Evolutionary conservation across 139 green algal genomes (phyloP).

Genomic region (Gonium pectorale): DNA sequence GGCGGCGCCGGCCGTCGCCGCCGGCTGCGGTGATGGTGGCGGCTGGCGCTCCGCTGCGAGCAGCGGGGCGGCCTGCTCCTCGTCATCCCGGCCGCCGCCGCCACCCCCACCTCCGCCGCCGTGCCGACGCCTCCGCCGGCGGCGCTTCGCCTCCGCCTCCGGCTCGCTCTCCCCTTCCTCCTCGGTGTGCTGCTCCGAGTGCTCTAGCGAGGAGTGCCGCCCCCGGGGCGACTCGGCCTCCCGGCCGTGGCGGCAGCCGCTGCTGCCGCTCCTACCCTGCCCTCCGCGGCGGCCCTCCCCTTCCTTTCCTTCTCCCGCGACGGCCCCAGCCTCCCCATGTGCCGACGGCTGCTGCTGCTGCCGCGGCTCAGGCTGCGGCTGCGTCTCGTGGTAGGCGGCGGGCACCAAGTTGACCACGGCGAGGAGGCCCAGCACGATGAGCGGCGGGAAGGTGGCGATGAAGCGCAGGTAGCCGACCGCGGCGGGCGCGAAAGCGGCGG

Average conservation of each 20-base stretch:
- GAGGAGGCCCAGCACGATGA: slow-evolving; percentile 41
- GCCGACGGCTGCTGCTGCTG: neutral
- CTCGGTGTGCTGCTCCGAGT: too few relatives aligned
- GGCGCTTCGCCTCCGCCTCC: too few relatives aligned
- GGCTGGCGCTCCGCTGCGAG: neutral
- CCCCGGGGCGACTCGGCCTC: too few relatives aligned
- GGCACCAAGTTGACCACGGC: slow-evolving; percentile 72
- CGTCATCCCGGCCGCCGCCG: too few relatives aligned
- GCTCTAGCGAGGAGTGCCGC: too few relatives aligned
- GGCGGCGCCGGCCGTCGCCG: neutral
- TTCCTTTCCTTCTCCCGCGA: neutral
- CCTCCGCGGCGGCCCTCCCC: too few relatives aligned
- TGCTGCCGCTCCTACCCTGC: neutral
- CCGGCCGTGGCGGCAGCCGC: neutral
- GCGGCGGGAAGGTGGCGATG: slow-evolving; percentile 58
- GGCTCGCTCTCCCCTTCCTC: too few relatives aligned
- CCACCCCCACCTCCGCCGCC: neutral
- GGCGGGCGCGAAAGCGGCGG: slow-evolving; percentile 22
- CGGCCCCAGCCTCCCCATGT: neutral
- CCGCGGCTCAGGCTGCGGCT: neutral
- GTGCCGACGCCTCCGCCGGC: too few relatives aligned
- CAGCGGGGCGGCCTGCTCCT: too few relatives aligned
- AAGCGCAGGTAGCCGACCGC: slow-evolving; percentile 66
- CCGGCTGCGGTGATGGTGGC: neutral
- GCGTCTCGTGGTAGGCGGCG: slow-evolving; percentile 29